phyloP scores from a whole-genome alignment of 148 eudicot species.

The Rhododendron griersonianum region DNA sequence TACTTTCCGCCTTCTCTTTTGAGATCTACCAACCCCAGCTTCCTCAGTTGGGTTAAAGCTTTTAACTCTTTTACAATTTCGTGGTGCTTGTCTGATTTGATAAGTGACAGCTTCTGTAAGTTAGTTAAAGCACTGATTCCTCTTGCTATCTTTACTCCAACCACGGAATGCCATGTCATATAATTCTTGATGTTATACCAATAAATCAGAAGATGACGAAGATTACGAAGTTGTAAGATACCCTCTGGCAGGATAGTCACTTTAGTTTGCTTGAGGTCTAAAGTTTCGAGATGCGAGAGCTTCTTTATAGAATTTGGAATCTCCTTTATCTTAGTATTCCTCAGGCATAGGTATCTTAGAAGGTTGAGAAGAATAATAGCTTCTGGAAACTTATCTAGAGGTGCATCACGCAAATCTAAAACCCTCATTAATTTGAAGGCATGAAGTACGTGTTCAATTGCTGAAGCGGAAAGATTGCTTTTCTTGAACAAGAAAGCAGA shows the following conservation, averaged over 20 bases:
- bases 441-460: neutral
- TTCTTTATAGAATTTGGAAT: too few relatives aligned
- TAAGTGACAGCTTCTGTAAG: too few relatives aligned
- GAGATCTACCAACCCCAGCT: conserved; percentile 19
- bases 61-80: conserved; percentile 11
- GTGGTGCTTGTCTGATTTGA: neutral
- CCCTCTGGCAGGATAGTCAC: conserved; percentile 17
- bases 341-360: conserved; percentile 14
- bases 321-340: too few relatives aligned
- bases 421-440: neutral
- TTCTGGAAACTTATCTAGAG: conserved; percentile 17
- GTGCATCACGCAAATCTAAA: conserved; percentile 9
- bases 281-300: too few relatives aligned
- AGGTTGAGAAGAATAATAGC: conserved; percentile 12
- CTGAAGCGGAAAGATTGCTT: neutral
- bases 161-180: neutral
- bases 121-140: too few relatives aligned
- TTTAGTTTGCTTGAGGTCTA: conserved; percentile 3
- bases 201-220: neutral
- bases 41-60: conserved; percentile 16
- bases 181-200: neutral
- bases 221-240: conserved; percentile 12
- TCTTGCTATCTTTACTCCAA: neutral
- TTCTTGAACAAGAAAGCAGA: neutral
- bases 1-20: conserved; percentile 7